Evolutionary conservation across 176 grass and related monocot species (phyloP), one percentile per base, ranked within the genome.

Genomic region (Cocos nucifera): DNA sequence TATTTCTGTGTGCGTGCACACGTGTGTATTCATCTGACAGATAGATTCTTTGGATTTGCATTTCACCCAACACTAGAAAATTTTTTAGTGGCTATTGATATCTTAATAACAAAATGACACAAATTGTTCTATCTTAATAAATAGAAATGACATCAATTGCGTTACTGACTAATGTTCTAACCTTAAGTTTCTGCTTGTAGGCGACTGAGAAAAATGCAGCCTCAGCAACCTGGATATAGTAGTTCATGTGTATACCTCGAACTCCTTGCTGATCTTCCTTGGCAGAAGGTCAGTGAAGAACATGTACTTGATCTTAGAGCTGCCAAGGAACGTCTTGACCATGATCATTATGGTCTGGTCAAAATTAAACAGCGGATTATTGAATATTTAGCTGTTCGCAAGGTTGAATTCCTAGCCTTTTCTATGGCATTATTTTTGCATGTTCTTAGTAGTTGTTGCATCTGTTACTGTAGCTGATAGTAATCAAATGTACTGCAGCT

Each of bases 361-460:
- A 98, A 92, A 83, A 88, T 98, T 75, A 98, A 98, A 63, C 93
- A 92, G 55, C 69, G 88, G 35, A 98, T 98, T 75, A 89, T 98
- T 19, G 93, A 98, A 56, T 98, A 98, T 85, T 64, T 98, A 69
- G 93, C 93, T 57, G 93, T 98, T 80, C 84, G 87, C 58, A 98
- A 98, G 85, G 93, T 98, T 69, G 57, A 71, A 79, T 58, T 17
- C 19, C 15, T 22, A 23, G 0, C 20, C 51, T 64, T 72, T 19
- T 80, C 53, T 17, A 1, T 10, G 54, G 12, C 2, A 19, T 56
- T 19, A 21, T 48, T 35, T 77, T 4, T 53, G 30, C 23, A 75
- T 74, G 14, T 19, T 35, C n/a, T 24, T 77, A 23, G 15, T 70
- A 61, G 51, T 51, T 58, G 28, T 76, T 48, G 39, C 21, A 60